Percentiles rank a stretch among this genome's conserved stretches.
phyloP scores from a whole-genome alignment of 1,284 basidiomycete species.

The Fomes fomentarius region DNA sequence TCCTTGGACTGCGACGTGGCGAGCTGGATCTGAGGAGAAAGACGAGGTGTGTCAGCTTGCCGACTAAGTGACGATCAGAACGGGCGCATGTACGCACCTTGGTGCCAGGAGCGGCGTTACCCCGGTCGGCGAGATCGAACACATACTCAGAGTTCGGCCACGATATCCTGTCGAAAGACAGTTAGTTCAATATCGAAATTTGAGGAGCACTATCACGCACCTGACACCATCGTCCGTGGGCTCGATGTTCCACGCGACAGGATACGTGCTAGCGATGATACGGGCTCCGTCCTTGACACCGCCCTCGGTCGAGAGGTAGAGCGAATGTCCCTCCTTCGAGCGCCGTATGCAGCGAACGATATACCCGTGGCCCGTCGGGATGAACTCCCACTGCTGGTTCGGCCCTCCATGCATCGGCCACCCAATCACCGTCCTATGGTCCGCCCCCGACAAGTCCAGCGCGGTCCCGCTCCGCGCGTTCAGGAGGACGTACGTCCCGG shows the following conservation, averaged over 20 bases:
- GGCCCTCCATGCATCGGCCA: constrained; percentile 43
- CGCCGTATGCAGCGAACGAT: constrained; percentile 42
- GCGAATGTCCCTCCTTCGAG: constrained; percentile 25
- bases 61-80: neutral
- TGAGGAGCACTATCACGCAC: constrained; percentile 13
- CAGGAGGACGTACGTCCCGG: constrained; percentile 42
- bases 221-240: constrained; percentile 25
- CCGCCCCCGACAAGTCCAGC: constrained; percentile 56
- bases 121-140: constrained; percentile 28
- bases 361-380: constrained; percentile 42
- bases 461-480: constrained; percentile 54
- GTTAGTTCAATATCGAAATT: too few species aligned
- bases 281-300: constrained; percentile 39
- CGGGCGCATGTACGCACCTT: constrained; percentile 22
- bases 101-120: constrained; percentile 25
- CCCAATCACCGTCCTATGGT: constrained; percentile 53
- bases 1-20: constrained; percentile 17
- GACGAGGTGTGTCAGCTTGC: too few species aligned
- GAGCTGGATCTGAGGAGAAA: constrained; percentile 25
- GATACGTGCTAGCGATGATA: constrained; percentile 35
- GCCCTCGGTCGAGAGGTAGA: constrained; percentile 46
- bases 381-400: constrained; percentile 62
- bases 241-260: constrained; percentile 30
- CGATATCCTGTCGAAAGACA: constrained; percentile 21
- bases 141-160: constrained; percentile 31